Percentiles rank a stretch among this genome's conserved stretches.
These are phyloP conservation scores for Calonectria henricotiae DNA, from an alignment of 2,329 filamentous ascomycete genomes.

Conservation along the genomic window DNA sequence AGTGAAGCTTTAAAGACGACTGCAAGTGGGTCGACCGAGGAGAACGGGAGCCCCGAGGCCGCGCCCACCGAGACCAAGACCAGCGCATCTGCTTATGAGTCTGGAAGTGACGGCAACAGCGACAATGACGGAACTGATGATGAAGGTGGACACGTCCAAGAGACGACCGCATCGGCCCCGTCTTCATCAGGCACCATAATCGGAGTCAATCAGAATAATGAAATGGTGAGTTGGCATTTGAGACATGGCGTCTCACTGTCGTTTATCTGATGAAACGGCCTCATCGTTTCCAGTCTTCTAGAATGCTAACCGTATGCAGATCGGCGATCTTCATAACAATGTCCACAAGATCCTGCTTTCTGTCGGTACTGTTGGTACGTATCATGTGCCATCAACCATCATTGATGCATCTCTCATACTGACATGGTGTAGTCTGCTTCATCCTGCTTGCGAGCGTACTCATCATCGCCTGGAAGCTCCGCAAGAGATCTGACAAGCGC, in stretches of 20 bases:
- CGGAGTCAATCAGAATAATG: constrained; percentile 26
- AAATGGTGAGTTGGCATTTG: constrained; percentile 42
- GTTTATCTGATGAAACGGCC: neutral
- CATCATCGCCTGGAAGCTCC: constrained; percentile 48
- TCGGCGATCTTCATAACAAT: constrained; percentile 44
- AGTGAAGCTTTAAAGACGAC: neutral
- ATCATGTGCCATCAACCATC: neutral
- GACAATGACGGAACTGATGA: constrained; percentile 24
- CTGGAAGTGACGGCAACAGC: constrained; percentile 37
- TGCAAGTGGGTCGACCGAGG: neutral
- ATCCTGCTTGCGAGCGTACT: constrained; percentile 47
- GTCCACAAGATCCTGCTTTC: constrained; percentile 49
- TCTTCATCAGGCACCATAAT: constrained; percentile 39
- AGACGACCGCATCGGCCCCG: constrained; percentile 30
- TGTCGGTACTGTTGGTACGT: constrained; percentile 49
- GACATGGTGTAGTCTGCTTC: constrained; percentile 41
- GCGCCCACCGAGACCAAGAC: neutral
- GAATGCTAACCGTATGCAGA: constrained; percentile 36
- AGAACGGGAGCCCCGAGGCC: neutral
- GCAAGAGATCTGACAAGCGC: constrained; percentile 29
- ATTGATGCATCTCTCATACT: constrained; percentile 19
- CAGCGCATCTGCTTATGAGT: neutral
- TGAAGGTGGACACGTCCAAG: constrained; percentile 23
- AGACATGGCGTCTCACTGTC: constrained; percentile 3
- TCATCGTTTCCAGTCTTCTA: constrained; percentile 8